Percentiles rank a stretch among this genome's conserved stretches.
phyloP scores from a whole-genome alignment of 352 stramenopile species.

The Phytophthora foliorum region DNA sequence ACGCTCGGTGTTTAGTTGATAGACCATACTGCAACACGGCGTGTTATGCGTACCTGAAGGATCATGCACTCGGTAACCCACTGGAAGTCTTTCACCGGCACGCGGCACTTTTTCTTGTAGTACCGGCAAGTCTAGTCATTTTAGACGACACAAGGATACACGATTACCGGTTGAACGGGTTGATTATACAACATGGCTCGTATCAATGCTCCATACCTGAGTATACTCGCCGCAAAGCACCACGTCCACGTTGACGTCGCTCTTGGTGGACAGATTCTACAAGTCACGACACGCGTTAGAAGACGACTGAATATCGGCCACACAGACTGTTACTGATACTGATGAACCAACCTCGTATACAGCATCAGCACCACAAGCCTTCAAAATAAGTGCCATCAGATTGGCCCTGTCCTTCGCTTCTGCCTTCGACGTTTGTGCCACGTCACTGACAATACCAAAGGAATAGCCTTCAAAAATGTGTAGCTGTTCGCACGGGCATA shows the following conservation, averaged over 20 bases:
- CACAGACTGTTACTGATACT: not conserved
- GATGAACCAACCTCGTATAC: conserved; percentile 59
- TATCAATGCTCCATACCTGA: conserved; percentile 45
- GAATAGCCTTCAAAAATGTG: conserved; percentile 66
- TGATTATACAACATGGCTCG: not conserved
- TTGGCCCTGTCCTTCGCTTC: conserved; percentile 55
- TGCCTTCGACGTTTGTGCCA: conserved; percentile 34
- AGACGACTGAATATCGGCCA: not conserved
- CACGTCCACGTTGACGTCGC: conserved; percentile 57
- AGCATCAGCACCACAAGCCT: conserved; percentile 62
- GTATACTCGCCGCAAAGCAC: conserved; percentile 79
- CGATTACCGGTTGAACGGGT: not conserved
- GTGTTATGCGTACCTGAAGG: conserved; percentile 58
- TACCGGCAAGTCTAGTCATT: conserved; percentile 64
- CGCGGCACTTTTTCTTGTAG: conserved; percentile 47
- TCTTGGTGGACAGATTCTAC: conserved; percentile 61
- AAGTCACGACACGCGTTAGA: not conserved
- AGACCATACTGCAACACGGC: not conserved
- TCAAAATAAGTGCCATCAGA: conserved; percentile 69
- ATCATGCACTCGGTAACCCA: conserved; percentile 89
- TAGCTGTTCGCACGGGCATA: conserved; percentile 44
- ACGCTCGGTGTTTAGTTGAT: not conserved
- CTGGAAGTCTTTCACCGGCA: conserved; percentile 71
- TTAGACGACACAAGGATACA: not conserved
- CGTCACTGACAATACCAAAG: conserved; percentile 75